Base-by-base conservation (phyloP, 371 early-diverging fungal genomes). In the Saksenaea vasiformis region DNA sequence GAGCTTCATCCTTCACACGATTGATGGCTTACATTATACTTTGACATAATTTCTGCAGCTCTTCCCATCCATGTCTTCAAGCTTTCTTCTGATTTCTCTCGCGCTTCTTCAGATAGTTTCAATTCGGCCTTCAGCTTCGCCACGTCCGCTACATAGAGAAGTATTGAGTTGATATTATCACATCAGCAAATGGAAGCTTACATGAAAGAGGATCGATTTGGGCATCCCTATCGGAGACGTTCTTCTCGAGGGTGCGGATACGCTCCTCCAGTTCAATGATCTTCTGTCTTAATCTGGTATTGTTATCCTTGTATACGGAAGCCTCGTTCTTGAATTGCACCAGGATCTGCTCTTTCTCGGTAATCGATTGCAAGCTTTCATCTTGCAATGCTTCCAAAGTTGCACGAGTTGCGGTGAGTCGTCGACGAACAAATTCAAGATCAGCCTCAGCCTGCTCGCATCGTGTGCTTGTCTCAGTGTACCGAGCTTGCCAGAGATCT, bases 31-130 rank as follows among this genome's bases (percentile, higher is more conserved):
- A 70, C 70, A 62, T 70, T 70, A 24, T 66, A 61, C 34, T 66
- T 62, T 4, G 66, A 60, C 56, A 70, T 53, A 26, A 70, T 60
- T 31, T 64, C 60, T 10, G 66, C 28, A n/a, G 61, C 62, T 8
- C 70, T 62, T 22, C 61, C 61, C 17, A 51, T 64, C 70, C 70
- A 70, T 58, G 62, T 66, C 35, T 62, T 60, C 47, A 63, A 62
- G 47, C 60, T 56, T 10, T 53, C 54, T 15, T 56, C 64, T 17
- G 64, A 36, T 26, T 39, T 54, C 17, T 63, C 59, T 19, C 56
- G 47, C 15, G 63, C 56, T 14, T 63, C 68, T 11, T 37, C 39
- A 8, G 58, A 58, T 17, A 56, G 55, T 34, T 64, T 60, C 34
- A 60, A 38, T 39, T 68, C 58, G 10, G 60, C 56, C 34, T 64